These are phyloP conservation scores for Aspergillus sp. DNA, from an alignment of 2,329 filamentous ascomycete species.

Conservation along the genomic window DNA sequence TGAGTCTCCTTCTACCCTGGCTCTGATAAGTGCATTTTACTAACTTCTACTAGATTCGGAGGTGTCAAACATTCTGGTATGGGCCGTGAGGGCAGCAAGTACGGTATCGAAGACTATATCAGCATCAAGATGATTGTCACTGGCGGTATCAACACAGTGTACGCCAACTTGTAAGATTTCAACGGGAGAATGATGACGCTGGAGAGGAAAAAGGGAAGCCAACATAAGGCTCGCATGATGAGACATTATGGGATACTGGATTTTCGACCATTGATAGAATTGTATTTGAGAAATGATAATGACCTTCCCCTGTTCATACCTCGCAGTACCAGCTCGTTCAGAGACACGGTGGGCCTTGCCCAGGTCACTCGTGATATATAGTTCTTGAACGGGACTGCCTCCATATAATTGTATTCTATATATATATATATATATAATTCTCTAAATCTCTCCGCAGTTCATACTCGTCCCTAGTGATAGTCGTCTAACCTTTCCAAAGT, in stretches of 20 bases:
- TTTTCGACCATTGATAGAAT: not conserved
- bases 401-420: no score
- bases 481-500: no score
- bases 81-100: slow-evolving; percentile 71
- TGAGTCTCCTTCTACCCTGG: not conserved
- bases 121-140: slow-evolving; percentile 58
- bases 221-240: no score
- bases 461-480: no score
- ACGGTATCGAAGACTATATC: slow-evolving; percentile 72
- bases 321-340: slow-evolving; percentile 30
- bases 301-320: not conserved
- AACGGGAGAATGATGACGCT: not conserved
- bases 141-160: slow-evolving; percentile 1
- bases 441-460: no score
- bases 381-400: no score
- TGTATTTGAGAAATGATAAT: not conserved
- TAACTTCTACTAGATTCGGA: slow-evolving; percentile 55
- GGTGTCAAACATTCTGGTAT: slow-evolving; percentile 79
- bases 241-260: no score
- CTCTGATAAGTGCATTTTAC: not conserved
- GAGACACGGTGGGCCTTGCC: slow-evolving; percentile 56
- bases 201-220: not conserved
- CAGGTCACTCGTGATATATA: slow-evolving; percentile 44
- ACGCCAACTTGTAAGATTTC: not conserved
- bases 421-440: no score